phyloP scores from a whole-genome alignment of 495 filamentous ascomycete genomes.

The Aspergillus sparsus region DNA sequence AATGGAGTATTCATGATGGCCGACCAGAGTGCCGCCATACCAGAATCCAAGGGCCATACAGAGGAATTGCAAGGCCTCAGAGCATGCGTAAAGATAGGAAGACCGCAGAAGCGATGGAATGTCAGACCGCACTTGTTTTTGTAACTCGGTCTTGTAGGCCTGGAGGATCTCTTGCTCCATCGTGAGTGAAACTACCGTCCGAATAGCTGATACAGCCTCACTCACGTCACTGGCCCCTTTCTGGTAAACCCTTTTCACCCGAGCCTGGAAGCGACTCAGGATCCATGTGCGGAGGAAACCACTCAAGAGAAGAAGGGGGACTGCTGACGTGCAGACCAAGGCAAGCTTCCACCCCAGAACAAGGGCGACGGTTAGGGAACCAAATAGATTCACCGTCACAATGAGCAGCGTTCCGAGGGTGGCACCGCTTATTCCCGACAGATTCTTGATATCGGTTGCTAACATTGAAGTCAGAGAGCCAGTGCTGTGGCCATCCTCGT shows the following conservation, averaged over 20 bases:
- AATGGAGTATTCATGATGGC: constrained; percentile 63
- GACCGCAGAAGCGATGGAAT: constrained; percentile 65
- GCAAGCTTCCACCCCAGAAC: constrained; percentile 88
- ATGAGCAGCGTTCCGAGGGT: constrained; percentile 80
- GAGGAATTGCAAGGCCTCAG: constrained; percentile 76
- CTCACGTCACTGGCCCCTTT: constrained; percentile 80
- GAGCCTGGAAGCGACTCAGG: constrained; percentile 69
- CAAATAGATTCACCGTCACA: constrained; percentile 70
- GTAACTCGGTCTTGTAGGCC: constrained; percentile 68
- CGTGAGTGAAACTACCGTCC: constrained; percentile 87
- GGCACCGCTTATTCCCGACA: constrained; percentile 76
- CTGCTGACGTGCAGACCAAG: constrained; percentile 73
- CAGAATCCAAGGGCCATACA: constrained; percentile 86
- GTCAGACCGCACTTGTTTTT: constrained; percentile 57
- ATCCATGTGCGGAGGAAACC: constrained; percentile 87
- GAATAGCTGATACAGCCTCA: constrained; percentile 86
- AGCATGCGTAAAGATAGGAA: constrained; percentile 72
- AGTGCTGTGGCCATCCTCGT: constrained; percentile 75
- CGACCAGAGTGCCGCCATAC: constrained; percentile 83
- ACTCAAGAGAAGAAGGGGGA: constrained; percentile 74
- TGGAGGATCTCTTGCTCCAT: constrained; percentile 74
- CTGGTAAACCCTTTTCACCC: constrained; percentile 70
- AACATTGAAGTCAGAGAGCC: constrained; percentile 82
- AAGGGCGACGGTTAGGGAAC: constrained; percentile 63
- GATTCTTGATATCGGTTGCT: constrained; percentile 77